Evolutionary conservation across 805 yeast species (phyloP).

Genomic region (Wickerhamiella hasegawae): DNA sequence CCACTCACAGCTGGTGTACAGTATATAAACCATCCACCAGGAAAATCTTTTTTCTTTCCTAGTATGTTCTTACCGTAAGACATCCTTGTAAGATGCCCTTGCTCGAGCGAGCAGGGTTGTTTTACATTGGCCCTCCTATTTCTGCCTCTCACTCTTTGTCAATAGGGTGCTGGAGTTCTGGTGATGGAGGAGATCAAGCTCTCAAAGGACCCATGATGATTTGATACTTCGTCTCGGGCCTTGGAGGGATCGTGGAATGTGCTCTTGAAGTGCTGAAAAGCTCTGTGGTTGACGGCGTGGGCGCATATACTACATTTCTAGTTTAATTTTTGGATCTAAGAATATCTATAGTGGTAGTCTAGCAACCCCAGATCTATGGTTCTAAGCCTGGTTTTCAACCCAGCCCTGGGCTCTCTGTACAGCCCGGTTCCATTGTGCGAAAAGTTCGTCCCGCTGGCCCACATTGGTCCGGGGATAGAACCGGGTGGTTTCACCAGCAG

Average conservation of each 20-base stretch:
- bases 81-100: no score
- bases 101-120: no score
- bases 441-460: conserved; percentile 41
- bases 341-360: no score
- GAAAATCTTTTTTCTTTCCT: background rate
- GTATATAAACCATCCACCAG: background rate
- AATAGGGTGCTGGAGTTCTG: conserved; percentile 19
- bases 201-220: conserved; percentile 6
- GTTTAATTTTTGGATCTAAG: no score
- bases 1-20: background rate
- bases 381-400: conserved; percentile 27
- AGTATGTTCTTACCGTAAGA: no score
- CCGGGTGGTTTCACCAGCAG: conserved; percentile 10
- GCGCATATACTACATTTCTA: conserved; percentile 5
- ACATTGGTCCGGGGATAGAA: conserved; percentile 30
- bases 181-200: conserved; percentile 22
- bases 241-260: conserved; percentile 14
- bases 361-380: background rate
- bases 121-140: conserved; percentile 20
- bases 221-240: conserved; percentile 13
- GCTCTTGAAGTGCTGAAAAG: conserved; percentile 10
- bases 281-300: conserved; percentile 8
- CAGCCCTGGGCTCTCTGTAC: conserved; percentile 70
- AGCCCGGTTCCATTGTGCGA: conserved; percentile 77
- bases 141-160: conserved; percentile 20